Evolutionary conservation across 495 filamentous ascomycete genomes (phyloP), one percentile per base, ranked within the genome.

Genomic region (Hypomontagnella submonticulosa): DNA sequence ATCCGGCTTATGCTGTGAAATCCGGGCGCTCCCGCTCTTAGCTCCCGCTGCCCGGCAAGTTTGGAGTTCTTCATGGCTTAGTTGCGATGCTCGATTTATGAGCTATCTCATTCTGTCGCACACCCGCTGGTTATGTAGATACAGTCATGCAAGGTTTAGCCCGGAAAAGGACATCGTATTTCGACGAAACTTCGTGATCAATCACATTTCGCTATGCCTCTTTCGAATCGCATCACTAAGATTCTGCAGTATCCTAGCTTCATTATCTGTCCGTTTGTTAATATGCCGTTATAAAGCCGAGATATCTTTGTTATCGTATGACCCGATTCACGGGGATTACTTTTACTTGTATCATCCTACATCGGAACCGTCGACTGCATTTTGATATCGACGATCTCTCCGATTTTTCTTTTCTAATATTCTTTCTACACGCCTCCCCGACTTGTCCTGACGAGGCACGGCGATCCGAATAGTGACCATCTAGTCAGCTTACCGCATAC

Each of bases 401-500:
- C 15, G 18, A 47, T 49, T 52, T 34, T 27, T 40, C 34, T 43
- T 47, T 34, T 3, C 33, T 57, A 51, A 16, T 53, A 33, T 52
- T 43, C 18, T 36, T 55, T 50, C 36, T 63, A 30, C 36, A 18
- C 20, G 16, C 18, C 27, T 23, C 42, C 36, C 20, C 41, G 20
- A 27, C 27, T 19, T 60, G 44, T 61, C 38, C 16, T 61, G 19
- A 48, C 49, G 43, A 64, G 61, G 66, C 60, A 56, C 55, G 46
- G 34, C 27, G 59, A 58, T 59, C 65, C 54, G 48, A 48, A 43
- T 58, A 36, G 49, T 56, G 19, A 53, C 52, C 32, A 23, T 65
- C 50, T 53, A 60, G 66, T 69, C 66, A 69, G 66, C 66, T 69
- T 69, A 69, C 66, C 56, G 60, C 58, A 68, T 68, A 59, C 42